These are phyloP conservation scores for Petunia secreta DNA, from an alignment of 257 asterid species.

Conservation along the genomic window DNA sequence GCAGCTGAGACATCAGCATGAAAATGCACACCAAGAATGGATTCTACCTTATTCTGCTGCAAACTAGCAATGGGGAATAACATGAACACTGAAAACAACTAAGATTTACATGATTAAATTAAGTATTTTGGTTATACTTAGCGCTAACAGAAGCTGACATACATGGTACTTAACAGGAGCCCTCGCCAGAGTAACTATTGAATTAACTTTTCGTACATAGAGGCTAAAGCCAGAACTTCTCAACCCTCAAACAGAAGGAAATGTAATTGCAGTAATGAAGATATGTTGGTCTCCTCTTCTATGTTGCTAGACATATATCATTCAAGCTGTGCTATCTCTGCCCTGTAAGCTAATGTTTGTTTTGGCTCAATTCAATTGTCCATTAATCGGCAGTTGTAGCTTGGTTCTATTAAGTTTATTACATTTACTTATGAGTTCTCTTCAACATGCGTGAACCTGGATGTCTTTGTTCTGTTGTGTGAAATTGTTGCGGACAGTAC, in stretches of 20 bases:
- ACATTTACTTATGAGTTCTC: too few species aligned
- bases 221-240: not conserved
- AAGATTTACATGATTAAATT: not conserved
- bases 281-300: constrained; percentile 7
- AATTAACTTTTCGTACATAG: not conserved
- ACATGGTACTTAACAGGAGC: not conserved
- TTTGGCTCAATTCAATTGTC: constrained; percentile 13
- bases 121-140: constrained; percentile 7
- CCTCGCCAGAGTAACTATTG: not conserved
- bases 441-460: too few species aligned
- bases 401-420: too few species aligned
- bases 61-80: constrained; percentile 2
- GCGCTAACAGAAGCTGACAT: not conserved
- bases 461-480: not conserved
- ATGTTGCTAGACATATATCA: not conserved
- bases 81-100: constrained; percentile 10
- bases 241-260: not conserved
- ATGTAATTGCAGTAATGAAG: not conserved
- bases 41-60: constrained; percentile 47
- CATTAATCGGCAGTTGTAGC: not conserved
- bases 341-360: not conserved
- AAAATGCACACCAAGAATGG: constrained; percentile 37
- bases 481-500: not conserved
- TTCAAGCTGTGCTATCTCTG: not conserved
- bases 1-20: constrained; percentile 44